Evolutionary conservation across 371 early-diverging fungal genomes (phyloP).

Genomic region (Rhizomucor miehei): DNA sequence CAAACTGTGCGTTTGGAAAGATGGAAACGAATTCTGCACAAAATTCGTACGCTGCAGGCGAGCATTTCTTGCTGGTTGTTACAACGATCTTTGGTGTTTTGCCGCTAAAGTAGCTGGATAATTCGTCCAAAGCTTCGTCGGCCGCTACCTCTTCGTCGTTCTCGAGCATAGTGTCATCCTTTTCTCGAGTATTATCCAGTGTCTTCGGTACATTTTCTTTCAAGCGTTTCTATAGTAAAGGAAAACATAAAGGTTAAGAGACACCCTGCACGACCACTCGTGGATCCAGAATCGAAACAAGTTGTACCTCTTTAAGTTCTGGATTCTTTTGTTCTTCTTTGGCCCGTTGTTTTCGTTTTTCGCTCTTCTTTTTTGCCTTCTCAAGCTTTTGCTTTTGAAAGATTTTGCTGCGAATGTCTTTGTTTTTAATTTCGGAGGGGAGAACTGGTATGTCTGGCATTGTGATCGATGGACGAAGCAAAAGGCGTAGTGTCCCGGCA

Average conservation of each 20-base stretch:
- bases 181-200: slow-evolving; percentile 89
- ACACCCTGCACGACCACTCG: background rate
- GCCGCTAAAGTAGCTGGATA: slow-evolving; percentile 87
- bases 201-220: slow-evolving; percentile 90
- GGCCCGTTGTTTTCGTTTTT: slow-evolving; percentile 61
- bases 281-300: background rate
- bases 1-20: slow-evolving; percentile 90
- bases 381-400: slow-evolving; percentile 69
- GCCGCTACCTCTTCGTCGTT: slow-evolving; percentile 81
- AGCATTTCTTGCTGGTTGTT: slow-evolving; percentile 81
- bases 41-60: slow-evolving; percentile 70
- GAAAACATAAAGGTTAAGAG: background rate
- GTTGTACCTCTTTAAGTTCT: slow-evolving; percentile 72
- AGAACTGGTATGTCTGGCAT: slow-evolving; percentile 10
- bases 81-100: slow-evolving; percentile 91
- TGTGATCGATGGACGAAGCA: background rate
- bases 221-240: slow-evolving; percentile 68
- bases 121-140: slow-evolving; percentile 92
- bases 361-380: slow-evolving; percentile 74
- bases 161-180: slow-evolving; percentile 89
- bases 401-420: slow-evolving; percentile 76
- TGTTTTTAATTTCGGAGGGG: slow-evolving; percentile 71
- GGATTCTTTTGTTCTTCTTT: slow-evolving; percentile 89
- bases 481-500: too few relatives aligned
- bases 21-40: slow-evolving; percentile 87